Conservation (phyloP, 2,329 filamentous ascomycete species). For the Xylariaceae sp. region DNA sequence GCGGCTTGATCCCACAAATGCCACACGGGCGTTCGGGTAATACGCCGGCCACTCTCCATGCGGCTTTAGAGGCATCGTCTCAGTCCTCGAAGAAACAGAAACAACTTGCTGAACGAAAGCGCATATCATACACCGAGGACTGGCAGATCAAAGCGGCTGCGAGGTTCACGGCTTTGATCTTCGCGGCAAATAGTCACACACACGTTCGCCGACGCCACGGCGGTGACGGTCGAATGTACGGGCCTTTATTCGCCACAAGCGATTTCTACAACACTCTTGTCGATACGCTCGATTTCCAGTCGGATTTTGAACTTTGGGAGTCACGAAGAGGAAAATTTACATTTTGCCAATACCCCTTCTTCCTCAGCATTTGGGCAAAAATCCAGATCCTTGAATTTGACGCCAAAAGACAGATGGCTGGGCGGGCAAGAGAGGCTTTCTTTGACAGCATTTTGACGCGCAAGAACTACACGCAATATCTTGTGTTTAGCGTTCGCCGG, state of each 20-base stretch:
- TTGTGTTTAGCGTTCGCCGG: conserved; percentile 70
- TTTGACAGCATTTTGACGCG: conserved; percentile 81
- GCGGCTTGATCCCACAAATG: conserved; percentile 67
- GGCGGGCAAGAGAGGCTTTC: conserved; percentile 81
- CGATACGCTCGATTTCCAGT: conserved; percentile 78
- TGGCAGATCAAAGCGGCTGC: conserved; percentile 85
- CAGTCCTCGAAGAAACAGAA: conserved; percentile 49
- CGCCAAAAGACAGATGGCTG: conserved; percentile 81
- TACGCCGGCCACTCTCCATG: conserved; percentile 65
- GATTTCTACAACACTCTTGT: conserved; percentile 85
- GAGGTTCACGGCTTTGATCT: conserved; percentile 72
- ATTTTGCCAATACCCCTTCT: conserved; percentile 89
- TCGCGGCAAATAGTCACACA: conserved; percentile 67
- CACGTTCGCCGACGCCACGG: conserved; percentile 34
- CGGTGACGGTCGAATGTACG: conserved; percentile 40
- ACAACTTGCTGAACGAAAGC: conserved; percentile 49
- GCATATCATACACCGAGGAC: conserved; percentile 63
- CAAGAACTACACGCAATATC: conserved; percentile 67
- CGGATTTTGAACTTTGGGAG: conserved; percentile 87
- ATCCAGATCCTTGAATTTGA: conserved; percentile 87
- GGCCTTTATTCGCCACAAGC: conserved; percentile 69
- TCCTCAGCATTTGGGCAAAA: conserved; percentile 87
- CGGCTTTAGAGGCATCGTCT: conserved; percentile 58
- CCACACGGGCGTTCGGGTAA: conserved; percentile 55
- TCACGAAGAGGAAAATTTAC: conserved; percentile 66